Conservation (phyloP, 2,329 filamentous ascomycete genomes). For the Atkinsonella hypoxylon region DNA sequence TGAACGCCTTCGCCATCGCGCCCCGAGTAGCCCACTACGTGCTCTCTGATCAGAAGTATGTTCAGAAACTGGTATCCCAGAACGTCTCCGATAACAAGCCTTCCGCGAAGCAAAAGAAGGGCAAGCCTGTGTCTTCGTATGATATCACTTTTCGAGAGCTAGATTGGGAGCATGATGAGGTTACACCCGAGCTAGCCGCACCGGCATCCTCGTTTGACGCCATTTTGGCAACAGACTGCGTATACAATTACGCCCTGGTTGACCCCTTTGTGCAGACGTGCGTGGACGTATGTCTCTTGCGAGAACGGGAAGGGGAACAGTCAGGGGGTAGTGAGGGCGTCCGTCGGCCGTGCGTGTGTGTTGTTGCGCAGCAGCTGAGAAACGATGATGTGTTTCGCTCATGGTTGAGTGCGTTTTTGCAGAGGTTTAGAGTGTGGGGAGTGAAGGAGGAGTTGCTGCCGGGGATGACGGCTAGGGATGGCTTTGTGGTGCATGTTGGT, state of each 20-base stretch:
- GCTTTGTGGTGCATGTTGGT: conserved; percentile 76
- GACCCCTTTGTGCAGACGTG: conserved; percentile 73
- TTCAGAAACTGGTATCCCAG: conserved; percentile 60
- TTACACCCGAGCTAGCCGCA: conserved; percentile 30
- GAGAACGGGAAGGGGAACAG: conserved; percentile 15
- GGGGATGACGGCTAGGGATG: conserved; percentile 49
- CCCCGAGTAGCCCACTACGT: conserved; percentile 53
- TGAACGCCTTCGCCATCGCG: conserved; percentile 60
- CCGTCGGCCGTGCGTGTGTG: conserved; percentile 49
- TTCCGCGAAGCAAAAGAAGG: neutral
- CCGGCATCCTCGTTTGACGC: conserved; percentile 47
- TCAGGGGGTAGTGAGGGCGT: conserved; percentile 8
- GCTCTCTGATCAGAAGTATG: conserved; percentile 82
- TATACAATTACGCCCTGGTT: conserved; percentile 86
- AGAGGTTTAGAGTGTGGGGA: conserved; percentile 63
- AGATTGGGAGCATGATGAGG: conserved; percentile 70
- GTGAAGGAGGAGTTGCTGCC: conserved; percentile 50
- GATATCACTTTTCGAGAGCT: conserved; percentile 46
- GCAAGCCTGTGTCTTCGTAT: neutral
- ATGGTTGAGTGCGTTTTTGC: conserved; percentile 61
- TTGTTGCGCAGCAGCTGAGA: conserved; percentile 83
- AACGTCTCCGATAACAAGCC: conserved; percentile 57
- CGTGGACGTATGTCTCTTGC: conserved; percentile 56
- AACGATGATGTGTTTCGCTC: conserved; percentile 73
- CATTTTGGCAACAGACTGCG: conserved; percentile 80